phyloP scores from a whole-genome alignment of 768 basidiomycete species.

The Serendipita sp. region DNA sequence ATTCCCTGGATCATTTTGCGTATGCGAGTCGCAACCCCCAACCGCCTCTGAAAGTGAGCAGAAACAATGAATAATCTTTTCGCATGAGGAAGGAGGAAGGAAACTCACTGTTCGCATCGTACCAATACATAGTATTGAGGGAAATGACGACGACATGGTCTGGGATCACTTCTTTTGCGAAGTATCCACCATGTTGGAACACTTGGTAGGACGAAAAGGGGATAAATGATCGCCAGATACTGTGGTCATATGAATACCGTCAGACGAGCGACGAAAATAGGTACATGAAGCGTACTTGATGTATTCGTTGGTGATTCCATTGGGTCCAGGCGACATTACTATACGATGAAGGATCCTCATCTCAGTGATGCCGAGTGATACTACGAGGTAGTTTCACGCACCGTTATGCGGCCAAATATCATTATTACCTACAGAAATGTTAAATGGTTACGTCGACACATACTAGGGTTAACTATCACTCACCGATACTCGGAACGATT shows the following conservation, averaged over 20 bases:
- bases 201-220: constrained; percentile 64
- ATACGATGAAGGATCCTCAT: background rate
- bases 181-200: constrained; percentile 82
- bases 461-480: constrained; percentile 12
- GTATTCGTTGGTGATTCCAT: constrained; percentile 51
- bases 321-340: constrained; percentile 33
- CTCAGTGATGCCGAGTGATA: too few relatives aligned
- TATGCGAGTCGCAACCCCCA: constrained; percentile 48
- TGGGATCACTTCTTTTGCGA: constrained; percentile 61
- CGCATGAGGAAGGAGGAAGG: constrained; percentile 9
- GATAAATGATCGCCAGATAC: constrained; percentile 70
- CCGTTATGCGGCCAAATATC: constrained; percentile 61
- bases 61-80: background rate
- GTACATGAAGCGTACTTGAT: constrained; percentile 33
- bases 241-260: constrained; percentile 14
- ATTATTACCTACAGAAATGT: constrained; percentile 52
- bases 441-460: background rate
- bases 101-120: constrained; percentile 70
- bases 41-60: constrained; percentile 33
- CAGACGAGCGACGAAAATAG: background rate
- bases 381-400: background rate
- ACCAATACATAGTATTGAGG: constrained; percentile 84
- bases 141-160: constrained; percentile 61
- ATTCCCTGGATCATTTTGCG: constrained; percentile 12
- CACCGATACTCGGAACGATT: constrained; percentile 67